Conservation (phyloP, 805 yeast species). For the Suhomyces faveliae region DNA sequence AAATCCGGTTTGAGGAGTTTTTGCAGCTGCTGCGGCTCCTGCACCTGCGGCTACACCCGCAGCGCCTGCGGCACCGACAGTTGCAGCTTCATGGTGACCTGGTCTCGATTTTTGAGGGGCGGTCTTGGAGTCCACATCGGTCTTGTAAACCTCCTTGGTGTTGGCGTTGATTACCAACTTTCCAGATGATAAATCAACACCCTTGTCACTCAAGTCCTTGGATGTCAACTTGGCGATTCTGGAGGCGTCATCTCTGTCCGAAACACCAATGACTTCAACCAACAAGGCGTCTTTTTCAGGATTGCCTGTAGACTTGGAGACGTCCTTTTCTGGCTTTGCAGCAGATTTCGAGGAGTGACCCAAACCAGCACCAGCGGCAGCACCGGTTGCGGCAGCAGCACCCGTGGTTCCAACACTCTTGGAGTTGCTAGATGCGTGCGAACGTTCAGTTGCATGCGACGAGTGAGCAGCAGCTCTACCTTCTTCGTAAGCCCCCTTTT, state of each 20-base stretch:
- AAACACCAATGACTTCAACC: conserved; percentile 37
- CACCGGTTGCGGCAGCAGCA: conserved; percentile 12
- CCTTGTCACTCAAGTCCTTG: conserved; percentile 27
- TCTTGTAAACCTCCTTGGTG: conserved; percentile 31
- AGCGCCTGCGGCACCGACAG: conserved; percentile 5
- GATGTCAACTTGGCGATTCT: conserved; percentile 33
- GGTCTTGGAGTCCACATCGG: conserved; percentile 8
- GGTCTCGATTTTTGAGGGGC: neutral
- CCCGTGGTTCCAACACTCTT: neutral
- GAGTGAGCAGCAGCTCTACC: conserved; percentile 12
- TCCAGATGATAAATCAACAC: conserved; percentile 33
- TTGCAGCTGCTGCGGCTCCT: neutral
- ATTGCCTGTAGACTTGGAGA: neutral
- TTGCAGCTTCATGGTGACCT: neutral
- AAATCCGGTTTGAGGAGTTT: neutral
- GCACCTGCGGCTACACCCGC: conserved; percentile 4
- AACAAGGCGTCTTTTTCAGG: conserved; percentile 9
- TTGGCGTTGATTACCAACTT: conserved; percentile 34
- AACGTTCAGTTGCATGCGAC: neutral
- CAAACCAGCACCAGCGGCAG: conserved; percentile 10
- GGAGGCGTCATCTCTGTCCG: conserved; percentile 28
- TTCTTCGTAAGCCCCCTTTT: conserved; percentile 16
- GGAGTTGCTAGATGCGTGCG: neutral
- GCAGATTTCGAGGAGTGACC: neutral
- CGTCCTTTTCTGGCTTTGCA: neutral